Base-by-base conservation (phyloP, 805 yeast species). In the Wickerhamomyces sydowiorum region DNA sequence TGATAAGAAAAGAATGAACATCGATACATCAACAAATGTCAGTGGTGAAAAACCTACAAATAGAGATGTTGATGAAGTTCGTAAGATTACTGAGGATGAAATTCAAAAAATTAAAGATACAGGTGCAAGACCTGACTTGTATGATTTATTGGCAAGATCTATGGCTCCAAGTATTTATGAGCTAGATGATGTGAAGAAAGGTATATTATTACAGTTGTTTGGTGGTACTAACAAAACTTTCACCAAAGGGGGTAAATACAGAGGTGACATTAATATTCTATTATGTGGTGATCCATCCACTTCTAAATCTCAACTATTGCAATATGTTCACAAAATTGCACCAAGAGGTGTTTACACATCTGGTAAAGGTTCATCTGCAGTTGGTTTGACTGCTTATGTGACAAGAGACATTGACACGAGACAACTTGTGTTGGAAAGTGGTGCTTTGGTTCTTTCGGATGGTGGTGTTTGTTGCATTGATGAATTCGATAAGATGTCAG, bases 381-480 rank as follows among this genome's bases (percentile, higher is more conserved):
- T 93, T 38, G 99, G 99, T 72, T 72, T 93, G 57, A 93, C 99
- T 1, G 99, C 99, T 0, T 93, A 93, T 61, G 83, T 93, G 42
- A 90, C 99, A 8, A 74, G 96, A 57, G 99, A 93, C 61, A 75
- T 86, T 22, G 98, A 93, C 56, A 88, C 98, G 0, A 86, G 80
- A 56, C 99, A 93, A 62, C 66, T 91, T 38, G 99, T 93, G 3
- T 72, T 93, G 40, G 99, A 93, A 61, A 78, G 89, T 55, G 99
- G 99, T 61, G 99, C 99, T 0, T 72, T 93, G 49, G 98, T 93
- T 13, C 70, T 93, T 35, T 87, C 96, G 9, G 99, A 93, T 65
- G 98, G 98, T 44, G 99, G 99, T 73, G 82, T 93, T 34, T 93
- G 99, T 69, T 93, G 99, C 66, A 93, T 93, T 60, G 99, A 93